A percentile compares a stretch with the other conserved stretches of the same genome.
Evolutionary conservation across 1,139 yeast genomes (phyloP).

Genomic region (Suhomyces taliae): DNA sequence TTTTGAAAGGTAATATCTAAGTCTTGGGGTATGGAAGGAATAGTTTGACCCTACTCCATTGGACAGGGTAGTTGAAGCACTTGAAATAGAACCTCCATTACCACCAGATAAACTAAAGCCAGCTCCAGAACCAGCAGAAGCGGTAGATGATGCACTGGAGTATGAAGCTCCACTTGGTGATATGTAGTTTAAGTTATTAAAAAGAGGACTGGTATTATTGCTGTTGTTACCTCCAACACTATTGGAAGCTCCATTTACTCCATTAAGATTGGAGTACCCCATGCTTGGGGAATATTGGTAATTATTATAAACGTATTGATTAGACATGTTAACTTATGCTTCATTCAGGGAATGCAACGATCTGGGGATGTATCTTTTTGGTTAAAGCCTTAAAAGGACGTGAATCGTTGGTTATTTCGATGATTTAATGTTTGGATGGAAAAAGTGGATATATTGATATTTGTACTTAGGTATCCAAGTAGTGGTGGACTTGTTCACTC

Average conservation of each 20-base stretch:
- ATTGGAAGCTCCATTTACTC: conserved; percentile 7
- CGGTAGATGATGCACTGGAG: conserved; percentile 18
- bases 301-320: conserved; percentile 35
- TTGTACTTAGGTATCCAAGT: not conserved
- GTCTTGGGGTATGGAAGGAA: conserved; percentile 44
- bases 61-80: conserved; percentile 12
- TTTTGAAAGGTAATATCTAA: conserved; percentile 52
- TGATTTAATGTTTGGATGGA: not conserved
- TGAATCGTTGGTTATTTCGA: not conserved
- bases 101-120: conserved; percentile 3
- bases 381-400: not conserved
- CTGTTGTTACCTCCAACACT: conserved; percentile 8
- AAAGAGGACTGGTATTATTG: conserved; percentile 29
- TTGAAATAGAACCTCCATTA: conserved; percentile 7
- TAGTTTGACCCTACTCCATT: conserved; percentile 16
- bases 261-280: conserved; percentile 15
- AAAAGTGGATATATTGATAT: not conserved
- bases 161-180: conserved; percentile 15
- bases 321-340: conserved; percentile 24
- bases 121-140: conserved; percentile 10
- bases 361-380: not conserved
- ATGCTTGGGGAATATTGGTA: conserved; percentile 41
- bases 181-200: conserved; percentile 28
- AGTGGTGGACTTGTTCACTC: conserved; percentile 1
- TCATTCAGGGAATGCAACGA: not conserved